Evolutionary conservation across 2,329 filamentous ascomycete genomes (phyloP), one percentile per base, ranked within the genome.

Genomic region (Colletotrichum tabaci): DNA sequence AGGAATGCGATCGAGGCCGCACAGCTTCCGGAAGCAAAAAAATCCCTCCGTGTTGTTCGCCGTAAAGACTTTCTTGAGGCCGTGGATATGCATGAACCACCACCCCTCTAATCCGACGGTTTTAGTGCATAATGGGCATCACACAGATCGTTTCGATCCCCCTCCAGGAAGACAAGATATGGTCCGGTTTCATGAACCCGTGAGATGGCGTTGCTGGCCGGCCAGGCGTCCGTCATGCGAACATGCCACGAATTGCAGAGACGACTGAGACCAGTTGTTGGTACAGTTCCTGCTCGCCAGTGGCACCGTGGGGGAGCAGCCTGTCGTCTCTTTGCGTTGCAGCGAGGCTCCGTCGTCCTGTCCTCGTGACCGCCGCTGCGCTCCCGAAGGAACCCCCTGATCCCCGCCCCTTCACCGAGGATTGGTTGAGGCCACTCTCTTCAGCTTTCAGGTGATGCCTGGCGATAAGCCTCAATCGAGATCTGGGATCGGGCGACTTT

Each of bases 401-500:
- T 62, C 63, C 67, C 57, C 50, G 63, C 44, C 46, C 44, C 67
- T 56, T 55, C 63, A 52, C 67, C 38, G 67, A 67, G 35, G 23
- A 67, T 67, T 71, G 67, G 67, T 62, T 38, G 12, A 15, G 38
- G 23, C 35, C 46, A n/a, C 26, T 47, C 21, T 30, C 30, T 30
- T 30, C 30, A 2, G 30, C 30, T 9, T 46, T 53, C 50, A 67
- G 67, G 63, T 71, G 63, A 67, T 61, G 53, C 26, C 47, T 21
- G 23, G 30, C 55, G 56, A 61, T 61, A 71, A 67, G 68, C 52
- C 64, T 44, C 58, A 68, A 68, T 71, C 68, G 68, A 63, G 58
- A 68, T 67, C 38, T 18, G 12, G 13, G n/a, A 18, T 12, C 30
- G 13, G 44, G 40, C 13, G 40, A 12, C 42, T 23, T 52, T 30